Base-by-base conservation (phyloP, 1,284 basidiomycete genomes). In the Sporisorium exsertum region DNA sequence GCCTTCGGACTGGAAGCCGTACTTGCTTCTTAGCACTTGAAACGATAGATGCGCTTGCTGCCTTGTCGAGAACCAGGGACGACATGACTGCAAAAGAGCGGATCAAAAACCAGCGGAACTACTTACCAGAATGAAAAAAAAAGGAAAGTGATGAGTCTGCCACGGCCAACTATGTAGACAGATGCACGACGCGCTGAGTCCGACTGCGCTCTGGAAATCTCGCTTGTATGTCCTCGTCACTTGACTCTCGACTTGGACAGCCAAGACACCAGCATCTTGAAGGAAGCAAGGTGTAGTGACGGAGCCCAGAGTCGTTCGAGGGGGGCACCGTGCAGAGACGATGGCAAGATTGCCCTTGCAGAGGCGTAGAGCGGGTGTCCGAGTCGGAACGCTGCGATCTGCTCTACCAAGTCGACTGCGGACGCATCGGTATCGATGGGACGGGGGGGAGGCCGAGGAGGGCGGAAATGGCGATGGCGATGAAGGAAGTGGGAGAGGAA, bases 1-100 rank as follows among this genome's bases (percentile, higher is more conserved):
- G 81, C 81, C 81, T 82, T 82, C 62, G 71, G 72, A 71, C 79
- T 81, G 79, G 66, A 77, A 77, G 69, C 74, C 55, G 35, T 29
- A 24, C 45, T 43, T 35, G 40, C 15, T 27, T 58, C 24, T 37
- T 26, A n/a, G 26, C 16, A 46, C 22, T 37, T 16, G 27, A 40
- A 26, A 20, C 29, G 9, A 37, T 32, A 16, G 26, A 15, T 61
- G 6, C 18, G 27, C 6, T 49, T 18, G 47, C n/a, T 22, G 27
- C n/a, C 45, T 49, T 42, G 20, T 42, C 22, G 2, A 32, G 3
- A 20, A 9, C 18, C 22, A 35, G 37, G 27, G 33, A 18, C n/a
- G 24, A 29, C 6, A 24, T 46, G 37, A 47, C 47, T 35, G 26
- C 8, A 20, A 42, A 12, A 10, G 20, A 33, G 35, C 16, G n/a